These are phyloP conservation scores for Novymonas esmeraldas DNA, from an alignment of 208 protist species.

Conservation along the genomic window DNA sequence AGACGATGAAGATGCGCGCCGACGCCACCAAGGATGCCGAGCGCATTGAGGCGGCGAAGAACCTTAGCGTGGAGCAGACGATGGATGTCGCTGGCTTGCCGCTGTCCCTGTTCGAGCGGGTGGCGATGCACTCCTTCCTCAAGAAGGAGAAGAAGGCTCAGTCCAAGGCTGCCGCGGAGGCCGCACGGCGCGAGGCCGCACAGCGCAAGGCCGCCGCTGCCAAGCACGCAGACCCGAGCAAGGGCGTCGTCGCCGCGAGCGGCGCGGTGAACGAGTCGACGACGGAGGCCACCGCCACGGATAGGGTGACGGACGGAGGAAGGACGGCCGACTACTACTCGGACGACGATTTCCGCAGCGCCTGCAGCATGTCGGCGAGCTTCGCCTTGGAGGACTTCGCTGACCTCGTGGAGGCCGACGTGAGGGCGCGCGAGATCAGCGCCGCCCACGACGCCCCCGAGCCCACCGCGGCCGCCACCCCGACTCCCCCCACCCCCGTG, in stretches of 20 bases:
- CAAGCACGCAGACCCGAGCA: constrained; percentile 1
- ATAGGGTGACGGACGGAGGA: neutral
- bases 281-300: neutral
- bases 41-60: neutral
- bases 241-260: neutral
- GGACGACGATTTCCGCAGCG: neutral
- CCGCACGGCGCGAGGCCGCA: neutral
- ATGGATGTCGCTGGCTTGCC: constrained; percentile 17
- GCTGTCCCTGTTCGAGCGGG: constrained; percentile 20
- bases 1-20: constrained; percentile 25
- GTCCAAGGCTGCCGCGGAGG: neutral
- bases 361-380: neutral
- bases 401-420: neutral
- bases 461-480: neutral
- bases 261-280: neutral
- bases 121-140: constrained; percentile 5
- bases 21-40: constrained; percentile 5
- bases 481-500: neutral
- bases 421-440: neutral
- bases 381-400: neutral
- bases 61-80: constrained; percentile 2
- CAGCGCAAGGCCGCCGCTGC: neutral
- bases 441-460: neutral
- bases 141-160: constrained; percentile 3
- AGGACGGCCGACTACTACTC: neutral